A percentile compares a stretch with the other conserved stretches of the same genome.
These are phyloP conservation scores for Leucogyrophana mollusca DNA, from an alignment of 768 basidiomycete genomes.

Conservation along the genomic window DNA sequence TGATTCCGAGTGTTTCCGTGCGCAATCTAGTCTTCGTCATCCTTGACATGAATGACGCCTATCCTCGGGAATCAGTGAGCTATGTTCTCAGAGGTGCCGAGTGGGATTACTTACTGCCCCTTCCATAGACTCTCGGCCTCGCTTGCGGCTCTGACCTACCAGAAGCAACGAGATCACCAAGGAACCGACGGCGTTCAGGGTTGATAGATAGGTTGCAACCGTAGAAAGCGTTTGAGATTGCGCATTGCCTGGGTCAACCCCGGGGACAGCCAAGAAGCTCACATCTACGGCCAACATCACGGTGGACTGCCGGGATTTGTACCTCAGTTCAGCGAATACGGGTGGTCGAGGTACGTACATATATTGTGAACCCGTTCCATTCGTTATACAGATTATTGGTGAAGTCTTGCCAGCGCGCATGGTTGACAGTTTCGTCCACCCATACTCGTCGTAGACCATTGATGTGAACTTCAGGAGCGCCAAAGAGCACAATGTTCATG, in stretches of 20 bases:
- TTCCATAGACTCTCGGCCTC: conserved; percentile 1
- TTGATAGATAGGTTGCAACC: conserved; percentile 38
- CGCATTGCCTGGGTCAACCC: conserved; percentile 1
- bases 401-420: conserved; percentile 37
- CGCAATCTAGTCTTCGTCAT: conserved; percentile 5
- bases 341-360: conserved; percentile 29
- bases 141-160: conserved; percentile 33
- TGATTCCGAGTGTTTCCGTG: conserved; percentile 26
- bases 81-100: too few species aligned
- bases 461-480: conserved; percentile 42
- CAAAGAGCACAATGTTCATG: conserved; percentile 41
- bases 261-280: conserved; percentile 47
- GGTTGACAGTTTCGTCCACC: conserved; percentile 41
- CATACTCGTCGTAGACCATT: conserved; percentile 39
- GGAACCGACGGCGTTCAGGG: conserved; percentile 30
- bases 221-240: conserved; percentile 23
- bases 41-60: conserved; percentile 4
- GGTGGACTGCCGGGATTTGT: conserved; percentile 34
- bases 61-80: not conserved
- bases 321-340: not conserved
- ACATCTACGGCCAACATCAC: conserved; percentile 53
- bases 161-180: conserved; percentile 36
- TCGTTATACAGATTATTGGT: conserved; percentile 41
- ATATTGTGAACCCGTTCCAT: conserved; percentile 48
- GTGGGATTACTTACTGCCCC: conserved; percentile 7